phyloP scores from a whole-genome alignment of 768 basidiomycete genomes.

The Phylloporus sp. region DNA sequence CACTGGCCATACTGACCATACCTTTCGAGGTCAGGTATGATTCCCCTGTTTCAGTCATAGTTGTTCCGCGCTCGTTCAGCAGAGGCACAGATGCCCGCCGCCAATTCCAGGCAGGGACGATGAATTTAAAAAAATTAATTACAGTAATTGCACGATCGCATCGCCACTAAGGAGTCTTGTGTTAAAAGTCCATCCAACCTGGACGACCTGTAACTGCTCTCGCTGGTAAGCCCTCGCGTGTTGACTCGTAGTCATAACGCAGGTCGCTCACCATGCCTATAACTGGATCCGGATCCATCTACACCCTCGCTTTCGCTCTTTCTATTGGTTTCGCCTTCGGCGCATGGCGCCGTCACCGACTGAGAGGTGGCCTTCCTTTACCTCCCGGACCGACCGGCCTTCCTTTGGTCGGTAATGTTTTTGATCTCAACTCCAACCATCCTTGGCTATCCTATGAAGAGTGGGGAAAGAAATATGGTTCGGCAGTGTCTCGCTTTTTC shows the following conservation, averaged over 20 bases:
- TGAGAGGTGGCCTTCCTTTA: constrained; percentile 28
- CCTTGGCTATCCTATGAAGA: constrained; percentile 34
- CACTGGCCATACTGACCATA: not conserved
- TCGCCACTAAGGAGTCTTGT: not conserved
- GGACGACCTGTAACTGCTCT: not conserved
- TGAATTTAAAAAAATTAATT: not conserved
- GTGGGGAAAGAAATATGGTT: constrained; percentile 34
- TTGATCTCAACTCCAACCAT: constrained; percentile 15
- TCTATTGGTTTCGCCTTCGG: constrained; percentile 4
- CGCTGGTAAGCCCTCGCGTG: not conserved
- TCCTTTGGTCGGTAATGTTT: constrained; percentile 25
- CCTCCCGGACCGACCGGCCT: constrained; percentile 53
- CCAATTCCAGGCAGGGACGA: not conserved
- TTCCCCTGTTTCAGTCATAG: not conserved
- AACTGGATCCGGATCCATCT: constrained; percentile 1
- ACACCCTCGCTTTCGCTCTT: constrained; percentile 3
- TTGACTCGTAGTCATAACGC: not conserved
- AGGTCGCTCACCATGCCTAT: not conserved
- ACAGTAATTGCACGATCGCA: not conserved
- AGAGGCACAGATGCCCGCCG: not conserved
- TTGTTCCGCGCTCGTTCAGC: not conserved
- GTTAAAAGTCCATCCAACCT: not conserved
- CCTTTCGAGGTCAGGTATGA: not conserved
- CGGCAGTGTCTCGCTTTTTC: not conserved
- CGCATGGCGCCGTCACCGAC: constrained; percentile 13